These are phyloP conservation scores for Penicillium sp. DNA, from an alignment of 2,329 filamentous ascomycete genomes.

Conservation along the genomic window DNA sequence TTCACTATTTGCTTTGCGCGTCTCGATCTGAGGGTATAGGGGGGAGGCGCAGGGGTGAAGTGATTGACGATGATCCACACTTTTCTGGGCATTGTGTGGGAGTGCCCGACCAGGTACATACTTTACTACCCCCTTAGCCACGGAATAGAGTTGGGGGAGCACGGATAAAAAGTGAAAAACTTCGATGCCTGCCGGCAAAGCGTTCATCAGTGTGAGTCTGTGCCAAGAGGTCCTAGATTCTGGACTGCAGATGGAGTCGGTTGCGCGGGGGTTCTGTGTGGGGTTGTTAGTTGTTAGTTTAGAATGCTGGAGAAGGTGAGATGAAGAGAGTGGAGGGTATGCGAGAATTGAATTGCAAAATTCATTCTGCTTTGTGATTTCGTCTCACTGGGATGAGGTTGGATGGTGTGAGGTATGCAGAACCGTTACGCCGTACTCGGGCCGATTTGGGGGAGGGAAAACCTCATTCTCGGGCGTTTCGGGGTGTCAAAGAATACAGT, in stretches of 20 bases:
- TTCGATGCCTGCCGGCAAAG: slow-evolving; percentile 27
- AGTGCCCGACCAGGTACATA: not conserved
- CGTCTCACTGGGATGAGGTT: slow-evolving; percentile 6
- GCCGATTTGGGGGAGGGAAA: slow-evolving; percentile 12
- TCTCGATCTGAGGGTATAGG: not conserved
- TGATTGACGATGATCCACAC: slow-evolving; percentile 13
- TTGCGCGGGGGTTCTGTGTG: not conserved
- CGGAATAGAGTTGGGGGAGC: no score
- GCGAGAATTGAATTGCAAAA: no score
- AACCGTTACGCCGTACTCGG: slow-evolving; percentile 14
- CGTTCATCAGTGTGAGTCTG: slow-evolving; percentile 13
- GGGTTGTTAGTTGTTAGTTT: no score
- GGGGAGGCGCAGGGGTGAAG: not conserved
- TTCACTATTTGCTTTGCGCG: slow-evolving; percentile 1
- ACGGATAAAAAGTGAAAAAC: slow-evolving; percentile 9
- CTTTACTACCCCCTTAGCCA: no score
- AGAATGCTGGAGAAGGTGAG: no score
- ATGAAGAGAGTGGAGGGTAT: no score
- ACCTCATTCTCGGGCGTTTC: not conserved
- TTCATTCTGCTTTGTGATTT: no score
- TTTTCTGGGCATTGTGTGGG: slow-evolving; percentile 14
- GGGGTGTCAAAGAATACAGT: not conserved
- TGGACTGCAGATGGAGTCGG: slow-evolving; percentile 2
- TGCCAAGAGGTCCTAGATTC: slow-evolving; percentile 8
- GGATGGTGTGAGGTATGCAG: slow-evolving; percentile 18